These are phyloP conservation scores for Nakazawaea laoshanensis DNA, from an alignment of 805 yeast genomes.

Conservation along the genomic window DNA sequence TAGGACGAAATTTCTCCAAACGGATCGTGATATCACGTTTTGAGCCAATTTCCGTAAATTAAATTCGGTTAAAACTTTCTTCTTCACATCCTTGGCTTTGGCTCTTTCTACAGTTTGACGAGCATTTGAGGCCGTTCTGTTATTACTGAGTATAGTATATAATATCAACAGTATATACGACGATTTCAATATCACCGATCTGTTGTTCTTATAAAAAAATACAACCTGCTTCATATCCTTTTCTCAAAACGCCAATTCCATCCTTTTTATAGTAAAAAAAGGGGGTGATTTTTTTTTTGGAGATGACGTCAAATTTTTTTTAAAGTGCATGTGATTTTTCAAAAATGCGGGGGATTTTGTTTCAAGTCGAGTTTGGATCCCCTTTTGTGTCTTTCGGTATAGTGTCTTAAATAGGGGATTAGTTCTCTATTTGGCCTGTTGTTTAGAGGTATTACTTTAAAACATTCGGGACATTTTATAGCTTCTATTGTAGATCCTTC, in stretches of 20 bases:
- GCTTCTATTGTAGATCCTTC: conserved; percentile 9
- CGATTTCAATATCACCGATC: conserved; percentile 7
- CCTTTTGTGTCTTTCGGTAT: conserved; percentile 18
- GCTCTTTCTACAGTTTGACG: conserved; percentile 5
- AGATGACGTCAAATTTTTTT: neutral
- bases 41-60: conserved; percentile 1
- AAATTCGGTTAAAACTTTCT: neutral
- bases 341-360: no score
- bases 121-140: no score
- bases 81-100: conserved; percentile 1
- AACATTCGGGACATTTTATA: conserved; percentile 19
- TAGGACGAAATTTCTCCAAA: conserved; percentile 1
- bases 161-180: conserved; percentile 7
- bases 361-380: conserved; percentile 12
- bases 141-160: conserved; percentile 7
- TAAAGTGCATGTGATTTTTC: neutral
- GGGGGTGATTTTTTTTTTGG: neutral
- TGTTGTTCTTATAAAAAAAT: conserved; percentile 3
- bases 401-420: conserved; percentile 21
- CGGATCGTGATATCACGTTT: conserved; percentile 1
- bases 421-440: conserved; percentile 16
- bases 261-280: neutral
- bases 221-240: conserved; percentile 4
- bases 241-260: neutral
- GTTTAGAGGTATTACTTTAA: conserved; percentile 10